Evolutionary conservation across 805 yeast genomes (phyloP).

Genomic region (Nakazawaea wyomingensis): DNA sequence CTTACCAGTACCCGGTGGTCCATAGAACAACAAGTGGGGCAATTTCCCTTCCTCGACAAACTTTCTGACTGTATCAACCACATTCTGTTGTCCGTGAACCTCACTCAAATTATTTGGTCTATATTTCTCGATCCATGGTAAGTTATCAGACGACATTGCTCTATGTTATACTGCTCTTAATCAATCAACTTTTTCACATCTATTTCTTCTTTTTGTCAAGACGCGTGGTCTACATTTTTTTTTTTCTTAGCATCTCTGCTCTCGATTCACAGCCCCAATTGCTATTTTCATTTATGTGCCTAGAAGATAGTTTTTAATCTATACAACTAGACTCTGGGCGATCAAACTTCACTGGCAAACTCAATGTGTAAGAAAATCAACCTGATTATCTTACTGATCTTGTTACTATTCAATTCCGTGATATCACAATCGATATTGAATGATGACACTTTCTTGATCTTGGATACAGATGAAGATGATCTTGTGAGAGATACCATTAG

Average conservation of each 20-base stretch:
- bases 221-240: neutral
- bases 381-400: neutral
- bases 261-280: no score
- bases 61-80: constrained; percentile 76
- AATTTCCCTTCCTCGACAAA: constrained; percentile 78
- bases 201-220: no score
- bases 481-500: neutral
- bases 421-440: neutral
- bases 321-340: no score
- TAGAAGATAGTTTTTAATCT: no score
- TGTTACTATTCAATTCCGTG: constrained; percentile 4
- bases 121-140: constrained; percentile 95
- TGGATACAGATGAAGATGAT: neutral
- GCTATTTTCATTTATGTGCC: no score
- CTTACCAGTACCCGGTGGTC: constrained; percentile 94
- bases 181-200: no score
- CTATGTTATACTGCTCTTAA: neutral
- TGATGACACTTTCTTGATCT: no score
- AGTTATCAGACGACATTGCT: constrained; percentile 30
- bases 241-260: no score
- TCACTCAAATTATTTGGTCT: constrained; percentile 83
- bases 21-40: constrained; percentile 91
- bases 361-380: neutral
- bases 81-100: constrained; percentile 86
- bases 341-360: no score